These are phyloP conservation scores for Cryoendolithus antarcticus DNA, from an alignment of 2,329 filamentous ascomycete species.

Conservation along the genomic window DNA sequence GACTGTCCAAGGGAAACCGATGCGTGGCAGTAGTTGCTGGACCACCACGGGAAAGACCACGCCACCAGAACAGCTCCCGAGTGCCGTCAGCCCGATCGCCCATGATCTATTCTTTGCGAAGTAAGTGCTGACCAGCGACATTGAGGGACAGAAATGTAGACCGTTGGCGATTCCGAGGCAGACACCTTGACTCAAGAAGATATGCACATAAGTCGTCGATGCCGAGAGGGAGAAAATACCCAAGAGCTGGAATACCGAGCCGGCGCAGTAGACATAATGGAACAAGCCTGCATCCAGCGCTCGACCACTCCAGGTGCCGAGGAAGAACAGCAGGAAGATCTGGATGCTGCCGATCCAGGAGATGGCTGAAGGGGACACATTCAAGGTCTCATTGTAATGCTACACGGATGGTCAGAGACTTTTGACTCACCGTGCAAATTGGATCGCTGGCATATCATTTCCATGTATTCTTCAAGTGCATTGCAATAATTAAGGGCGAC, in stretches of 20 bases:
- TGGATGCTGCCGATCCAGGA: slow-evolving; percentile 43
- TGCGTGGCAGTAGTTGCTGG: slow-evolving; percentile 32
- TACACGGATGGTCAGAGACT: slow-evolving; percentile 28
- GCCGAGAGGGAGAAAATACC: slow-evolving; percentile 42
- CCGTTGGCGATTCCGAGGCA: slow-evolving; percentile 46
- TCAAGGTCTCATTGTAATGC: slow-evolving; percentile 28
- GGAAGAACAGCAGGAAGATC: slow-evolving; percentile 39
- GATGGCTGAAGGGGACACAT: slow-evolving; percentile 31
- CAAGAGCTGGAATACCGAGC: slow-evolving; percentile 34
- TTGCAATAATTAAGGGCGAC: too few relatives aligned
- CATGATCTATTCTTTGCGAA: slow-evolving; percentile 45
- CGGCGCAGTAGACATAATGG: slow-evolving; percentile 30
- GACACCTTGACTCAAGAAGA: slow-evolving; percentile 41
- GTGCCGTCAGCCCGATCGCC: slow-evolving; percentile 47
- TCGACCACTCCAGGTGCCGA: slow-evolving; percentile 40
- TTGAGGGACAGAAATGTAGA: slow-evolving; percentile 50
- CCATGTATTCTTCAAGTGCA: too few relatives aligned
- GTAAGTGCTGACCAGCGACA: slow-evolving; percentile 56
- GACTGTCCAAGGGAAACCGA: slow-evolving; percentile 46
- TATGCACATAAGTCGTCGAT: slow-evolving; percentile 39
- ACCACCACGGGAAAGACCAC: slow-evolving; percentile 42
- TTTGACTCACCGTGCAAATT: slow-evolving; percentile 6
- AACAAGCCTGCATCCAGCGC: slow-evolving; percentile 41
- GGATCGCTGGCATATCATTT: too few relatives aligned
- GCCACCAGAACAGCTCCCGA: slow-evolving; percentile 46